Evolutionary conservation across 2,329 filamentous ascomycete genomes (phyloP).

Genomic region (Sphaerostilbella broomeana): DNA sequence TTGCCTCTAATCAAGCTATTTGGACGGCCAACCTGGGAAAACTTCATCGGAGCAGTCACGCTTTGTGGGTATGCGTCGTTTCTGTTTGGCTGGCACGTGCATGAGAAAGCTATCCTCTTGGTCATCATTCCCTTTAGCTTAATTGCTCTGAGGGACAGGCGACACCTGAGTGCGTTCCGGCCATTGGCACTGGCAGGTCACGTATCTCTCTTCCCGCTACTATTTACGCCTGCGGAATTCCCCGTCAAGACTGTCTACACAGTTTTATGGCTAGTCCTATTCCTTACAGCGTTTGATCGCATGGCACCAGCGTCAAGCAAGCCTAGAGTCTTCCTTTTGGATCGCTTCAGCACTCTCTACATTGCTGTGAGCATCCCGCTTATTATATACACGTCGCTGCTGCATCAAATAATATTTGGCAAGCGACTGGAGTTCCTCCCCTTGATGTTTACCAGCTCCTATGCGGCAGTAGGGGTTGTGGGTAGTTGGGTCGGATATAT

Average conservation of each 20-base stretch:
- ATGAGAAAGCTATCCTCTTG: conserved; percentile 92
- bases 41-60: conserved; percentile 81
- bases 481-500: conserved; percentile 94
- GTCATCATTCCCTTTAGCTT: conserved; percentile 94
- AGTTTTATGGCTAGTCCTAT: conserved; percentile 80
- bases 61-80: conserved; percentile 95
- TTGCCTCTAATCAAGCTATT: conserved; percentile 80
- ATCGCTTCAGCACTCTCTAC: conserved; percentile 84
- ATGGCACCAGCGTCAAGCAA: conserved; percentile 76
- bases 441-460: conserved; percentile 94
- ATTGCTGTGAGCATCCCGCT: conserved; percentile 84
- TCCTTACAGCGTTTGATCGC: conserved; percentile 79
- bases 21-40: conserved; percentile 72
- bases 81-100: conserved; percentile 96
- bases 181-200: conserved; percentile 90
- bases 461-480: conserved; percentile 88
- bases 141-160: conserved; percentile 80
- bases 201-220: conserved; percentile 86
- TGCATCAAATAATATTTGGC: conserved; percentile 81
- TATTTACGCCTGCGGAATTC: conserved; percentile 90
- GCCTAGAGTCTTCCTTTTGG: conserved; percentile 80
- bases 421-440: conserved; percentile 82
- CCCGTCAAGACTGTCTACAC: conserved; percentile 93
- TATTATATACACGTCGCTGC: conserved; percentile 77
- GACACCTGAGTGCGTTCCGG: conserved; percentile 85